Conservation (phyloP, 106 monocot species). For the Dioscorea alata region DNA sequence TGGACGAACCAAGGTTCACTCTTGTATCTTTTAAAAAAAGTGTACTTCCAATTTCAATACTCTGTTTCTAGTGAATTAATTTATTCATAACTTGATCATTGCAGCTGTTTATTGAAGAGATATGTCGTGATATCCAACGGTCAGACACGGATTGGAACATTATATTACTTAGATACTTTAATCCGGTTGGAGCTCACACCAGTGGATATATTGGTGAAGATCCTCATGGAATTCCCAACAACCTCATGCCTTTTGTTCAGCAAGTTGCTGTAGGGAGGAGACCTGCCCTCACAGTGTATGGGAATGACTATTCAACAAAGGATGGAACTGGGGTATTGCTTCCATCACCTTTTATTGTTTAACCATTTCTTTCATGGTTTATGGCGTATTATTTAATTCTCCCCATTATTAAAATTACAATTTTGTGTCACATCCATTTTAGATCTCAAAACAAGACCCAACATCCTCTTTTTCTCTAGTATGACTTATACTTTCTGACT, state of each 20-base stretch:
- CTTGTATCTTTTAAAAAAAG: neutral
- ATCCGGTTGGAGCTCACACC: constrained; percentile 91
- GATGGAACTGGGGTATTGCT: constrained; percentile 89
- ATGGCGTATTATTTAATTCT: no score
- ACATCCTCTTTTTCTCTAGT: no score
- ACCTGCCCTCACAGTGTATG: constrained; percentile 67
- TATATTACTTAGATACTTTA: constrained; percentile 90
- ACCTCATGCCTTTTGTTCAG: constrained; percentile 94
- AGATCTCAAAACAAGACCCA: no score
- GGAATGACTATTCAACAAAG: constrained; percentile 79
- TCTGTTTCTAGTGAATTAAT: neutral
- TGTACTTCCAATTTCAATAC: neutral
- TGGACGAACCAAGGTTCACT: constrained; percentile 49
- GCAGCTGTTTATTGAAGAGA: constrained; percentile 91
- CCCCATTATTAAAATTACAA: no score
- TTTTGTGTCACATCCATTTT: no score
- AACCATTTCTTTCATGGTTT: no score
- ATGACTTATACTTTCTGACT: no score
- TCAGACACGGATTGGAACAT: constrained; percentile 71
- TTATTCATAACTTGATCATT: constrained; percentile 6
- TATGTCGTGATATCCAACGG: constrained; percentile 60
- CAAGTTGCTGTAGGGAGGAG: constrained; percentile 95
- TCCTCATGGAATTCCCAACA: constrained; percentile 91
- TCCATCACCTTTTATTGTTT: neutral
- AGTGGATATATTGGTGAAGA: constrained; percentile 93